phyloP scores from a whole-genome alignment of 306 rosid genomes.

The Sophora flavescens region DNA sequence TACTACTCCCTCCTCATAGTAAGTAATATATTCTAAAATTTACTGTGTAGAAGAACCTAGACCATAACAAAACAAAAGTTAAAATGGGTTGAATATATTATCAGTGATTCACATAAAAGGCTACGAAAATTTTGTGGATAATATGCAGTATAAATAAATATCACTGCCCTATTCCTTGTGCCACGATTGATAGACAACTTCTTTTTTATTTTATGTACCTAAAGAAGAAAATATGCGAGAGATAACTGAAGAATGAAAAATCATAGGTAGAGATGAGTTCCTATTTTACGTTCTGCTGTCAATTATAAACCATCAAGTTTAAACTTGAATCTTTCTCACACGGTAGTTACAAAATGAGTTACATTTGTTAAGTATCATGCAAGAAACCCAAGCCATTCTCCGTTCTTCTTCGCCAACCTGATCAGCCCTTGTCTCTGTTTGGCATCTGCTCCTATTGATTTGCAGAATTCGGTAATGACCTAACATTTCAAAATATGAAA shows the following conservation, averaged over 20 bases:
- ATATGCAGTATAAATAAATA: conserved; percentile 31
- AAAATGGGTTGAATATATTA: background rate
- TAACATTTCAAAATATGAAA: conserved; percentile 42
- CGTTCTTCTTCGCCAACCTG: conserved; percentile 97
- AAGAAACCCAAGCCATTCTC: conserved; percentile 96
- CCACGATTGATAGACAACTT: conserved; percentile 36
- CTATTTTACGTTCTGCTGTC: conserved; percentile 55
- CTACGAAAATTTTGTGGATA: conserved; percentile 7
- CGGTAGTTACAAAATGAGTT: conserved; percentile 51
- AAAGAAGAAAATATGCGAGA: conserved; percentile 49
- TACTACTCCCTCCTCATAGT: too few relatives aligned
- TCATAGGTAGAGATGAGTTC: conserved; percentile 47
- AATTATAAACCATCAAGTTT: conserved; percentile 48
- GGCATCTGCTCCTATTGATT: conserved; percentile 96
- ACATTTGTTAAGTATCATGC: conserved; percentile 59
- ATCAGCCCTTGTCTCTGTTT: conserved; percentile 98
- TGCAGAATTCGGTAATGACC: conserved; percentile 98
- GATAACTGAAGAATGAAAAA: conserved; percentile 51
- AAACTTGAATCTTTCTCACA: conserved; percentile 50
- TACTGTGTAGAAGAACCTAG: background rate
- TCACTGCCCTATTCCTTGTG: conserved; percentile 33
- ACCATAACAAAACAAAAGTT: background rate
- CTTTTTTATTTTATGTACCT: conserved; percentile 38
- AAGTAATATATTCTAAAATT: too few relatives aligned
- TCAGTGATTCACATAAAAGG: conserved; percentile 24